Evolutionary conservation across 2,329 filamentous ascomycete species (phyloP).

Genomic region (Davidsoniella neocaledoniae): DNA sequence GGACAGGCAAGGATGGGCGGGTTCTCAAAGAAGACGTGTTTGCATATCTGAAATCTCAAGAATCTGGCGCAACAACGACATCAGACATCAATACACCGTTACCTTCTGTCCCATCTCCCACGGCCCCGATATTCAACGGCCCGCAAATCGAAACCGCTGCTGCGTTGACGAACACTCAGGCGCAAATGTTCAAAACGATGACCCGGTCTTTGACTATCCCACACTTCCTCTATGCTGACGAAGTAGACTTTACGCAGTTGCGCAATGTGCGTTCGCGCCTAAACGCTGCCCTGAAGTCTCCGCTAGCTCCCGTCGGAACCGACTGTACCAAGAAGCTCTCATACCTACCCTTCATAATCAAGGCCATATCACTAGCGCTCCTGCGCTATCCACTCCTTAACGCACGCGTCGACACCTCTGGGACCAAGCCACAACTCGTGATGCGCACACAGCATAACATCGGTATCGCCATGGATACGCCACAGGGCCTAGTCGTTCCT

Average conservation of each 20-base stretch:
- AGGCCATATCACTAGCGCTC: slow-evolving; percentile 77
- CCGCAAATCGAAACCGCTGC: slow-evolving; percentile 52
- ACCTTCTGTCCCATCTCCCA: slow-evolving; percentile 15
- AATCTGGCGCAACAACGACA: slow-evolving; percentile 18
- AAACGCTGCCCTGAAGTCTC: slow-evolving; percentile 41
- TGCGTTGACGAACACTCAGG: slow-evolving; percentile 61
- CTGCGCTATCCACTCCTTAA: slow-evolving; percentile 76
- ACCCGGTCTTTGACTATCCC: slow-evolving; percentile 79
- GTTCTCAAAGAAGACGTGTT: slow-evolving; percentile 88
- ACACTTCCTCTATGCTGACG: slow-evolving; percentile 89
- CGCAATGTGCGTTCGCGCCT: slow-evolving; percentile 56
- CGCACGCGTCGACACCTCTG: slow-evolving; percentile 52
- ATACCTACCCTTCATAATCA: slow-evolving; percentile 87
- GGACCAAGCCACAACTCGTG: slow-evolving; percentile 55
- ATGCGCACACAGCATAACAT: slow-evolving; percentile 83
- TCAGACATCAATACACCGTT: neutral
- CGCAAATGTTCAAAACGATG: slow-evolving; percentile 96
- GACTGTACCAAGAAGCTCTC: slow-evolving; percentile 44
- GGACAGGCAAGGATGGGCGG: slow-evolving; percentile 78
- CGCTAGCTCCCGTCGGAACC: slow-evolving; percentile 19
- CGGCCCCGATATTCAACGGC: slow-evolving; percentile 19
- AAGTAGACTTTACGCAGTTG: slow-evolving; percentile 65
- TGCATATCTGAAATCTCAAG: slow-evolving; percentile 42
- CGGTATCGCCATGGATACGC: slow-evolving; percentile 89
- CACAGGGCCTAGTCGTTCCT: slow-evolving; percentile 72